Conservation (phyloP, 2,329 filamentous ascomycete species). For the Aspergillus texensis region DNA sequence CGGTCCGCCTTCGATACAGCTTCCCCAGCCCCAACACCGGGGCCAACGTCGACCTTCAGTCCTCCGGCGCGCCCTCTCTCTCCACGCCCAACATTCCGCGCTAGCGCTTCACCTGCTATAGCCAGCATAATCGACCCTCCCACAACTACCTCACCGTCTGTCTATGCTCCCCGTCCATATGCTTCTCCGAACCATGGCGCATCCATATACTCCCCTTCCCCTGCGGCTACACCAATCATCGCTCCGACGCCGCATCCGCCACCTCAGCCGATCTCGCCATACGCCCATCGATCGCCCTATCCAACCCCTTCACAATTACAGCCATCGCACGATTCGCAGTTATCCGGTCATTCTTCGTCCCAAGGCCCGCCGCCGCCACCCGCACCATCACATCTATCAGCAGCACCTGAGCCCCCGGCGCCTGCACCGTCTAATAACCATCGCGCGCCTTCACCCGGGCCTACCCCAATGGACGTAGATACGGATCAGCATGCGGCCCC, state of each 20-base stretch:
- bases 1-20: constrained; percentile 64
- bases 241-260: constrained; percentile 27
- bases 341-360: constrained; percentile 16
- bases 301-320: constrained; percentile 26
- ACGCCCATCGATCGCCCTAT: constrained; percentile 29
- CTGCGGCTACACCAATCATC: constrained; percentile 27
- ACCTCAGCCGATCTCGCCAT: constrained; percentile 25
- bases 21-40: constrained; percentile 39
- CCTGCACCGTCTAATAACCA: constrained; percentile 20
- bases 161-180: constrained; percentile 32
- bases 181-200: constrained; percentile 32
- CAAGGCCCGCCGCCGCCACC: constrained; percentile 19
- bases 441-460: constrained; percentile 21
- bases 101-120: constrained; percentile 90
- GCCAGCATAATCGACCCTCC: constrained; percentile 81
- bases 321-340: constrained; percentile 24
- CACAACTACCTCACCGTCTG: constrained; percentile 33
- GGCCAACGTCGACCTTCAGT: constrained; percentile 39
- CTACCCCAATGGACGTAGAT: constrained; percentile 41
- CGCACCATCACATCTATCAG: neutral
- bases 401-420: constrained; percentile 9
- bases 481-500: constrained; percentile 26
- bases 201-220: constrained; percentile 28
- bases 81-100: constrained; percentile 59
- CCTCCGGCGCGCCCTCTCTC: constrained; percentile 52